A percentile compares a stretch with the other conserved stretches of the same genome.
Conservation (phyloP, 2,329 filamentous ascomycete species). For the Diaporthe vexans region DNA sequence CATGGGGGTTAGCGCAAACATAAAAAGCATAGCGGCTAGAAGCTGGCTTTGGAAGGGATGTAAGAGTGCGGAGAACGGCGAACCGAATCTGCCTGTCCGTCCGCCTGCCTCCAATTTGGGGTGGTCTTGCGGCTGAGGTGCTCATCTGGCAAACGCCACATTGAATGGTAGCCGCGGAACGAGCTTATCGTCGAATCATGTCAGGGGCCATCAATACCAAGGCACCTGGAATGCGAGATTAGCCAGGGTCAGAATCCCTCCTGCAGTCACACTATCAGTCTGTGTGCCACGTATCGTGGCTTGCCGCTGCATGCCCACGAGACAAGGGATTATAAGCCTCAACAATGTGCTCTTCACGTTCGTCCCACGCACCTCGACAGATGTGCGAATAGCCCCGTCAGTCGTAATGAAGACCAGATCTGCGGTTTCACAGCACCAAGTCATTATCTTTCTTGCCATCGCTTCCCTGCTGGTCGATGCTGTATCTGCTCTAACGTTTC, state of each 20-base stretch:
- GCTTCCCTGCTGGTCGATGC: not conserved
- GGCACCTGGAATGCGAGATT: slow-evolving; percentile 8
- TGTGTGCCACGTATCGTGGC: not conserved
- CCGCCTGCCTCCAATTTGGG: not conserved
- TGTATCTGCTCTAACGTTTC: not conserved
- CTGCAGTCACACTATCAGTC: not conserved
- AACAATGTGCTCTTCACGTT: not conserved
- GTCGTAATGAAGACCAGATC: not conserved
- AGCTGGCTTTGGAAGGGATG: not conserved
- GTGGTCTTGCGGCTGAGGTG: not conserved
- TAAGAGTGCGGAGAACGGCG: not conserved
- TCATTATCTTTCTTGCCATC: not conserved
- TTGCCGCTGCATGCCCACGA: not conserved
- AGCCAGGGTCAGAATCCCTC: slow-evolving; percentile 20
- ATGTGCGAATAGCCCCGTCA: not conserved
- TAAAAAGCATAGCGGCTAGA: not conserved
- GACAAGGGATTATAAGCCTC: not conserved
- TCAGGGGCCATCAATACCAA: not conserved
- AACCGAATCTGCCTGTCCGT: not conserved
- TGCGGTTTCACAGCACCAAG: not conserved
- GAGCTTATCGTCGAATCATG: slow-evolving; percentile 21
- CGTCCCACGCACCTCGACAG: not conserved
- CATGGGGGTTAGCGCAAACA: too few relatives aligned
- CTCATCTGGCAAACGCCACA: slow-evolving; percentile 25
- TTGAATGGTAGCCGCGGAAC: not conserved